Evolutionary conservation across 116 monocot genomes (phyloP).

Genomic region (Zostera marina): DNA sequence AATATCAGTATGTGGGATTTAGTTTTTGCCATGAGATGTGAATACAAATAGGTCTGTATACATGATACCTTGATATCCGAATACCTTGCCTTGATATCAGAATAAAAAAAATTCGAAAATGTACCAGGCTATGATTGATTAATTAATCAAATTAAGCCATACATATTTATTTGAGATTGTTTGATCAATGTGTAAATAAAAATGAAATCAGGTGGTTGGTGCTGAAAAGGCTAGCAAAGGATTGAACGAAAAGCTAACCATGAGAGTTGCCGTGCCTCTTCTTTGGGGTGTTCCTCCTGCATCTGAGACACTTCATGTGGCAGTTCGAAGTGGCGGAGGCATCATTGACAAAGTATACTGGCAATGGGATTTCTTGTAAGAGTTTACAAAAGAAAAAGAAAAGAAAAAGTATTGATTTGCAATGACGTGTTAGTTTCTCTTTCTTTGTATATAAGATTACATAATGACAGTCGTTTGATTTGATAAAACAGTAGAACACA

Average conservation of each 20-base stretch:
- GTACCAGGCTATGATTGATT: no score
- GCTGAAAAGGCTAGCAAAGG: conserved; percentile 85
- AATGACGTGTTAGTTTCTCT: neutral
- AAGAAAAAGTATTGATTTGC: neutral
- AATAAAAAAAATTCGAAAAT: no score
- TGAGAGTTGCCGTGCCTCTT: conserved; percentile 79
- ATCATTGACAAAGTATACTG: conserved; percentile 92
- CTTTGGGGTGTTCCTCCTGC: conserved; percentile 97
- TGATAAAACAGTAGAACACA: no score
- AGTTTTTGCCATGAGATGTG: neutral
- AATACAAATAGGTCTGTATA: no score
- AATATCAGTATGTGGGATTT: neutral
- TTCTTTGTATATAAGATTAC: no score
- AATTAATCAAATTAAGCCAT: no score
- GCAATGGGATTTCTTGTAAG: conserved; percentile 93
- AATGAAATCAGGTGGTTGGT: conserved; percentile 45
- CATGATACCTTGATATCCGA: no score
- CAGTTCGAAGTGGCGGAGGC: conserved; percentile 88
- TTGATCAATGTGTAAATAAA: neutral
- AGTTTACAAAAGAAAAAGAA: neutral
- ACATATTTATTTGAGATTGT: no score
- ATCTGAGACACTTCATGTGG: conserved; percentile 78
- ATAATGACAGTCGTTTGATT: no score
- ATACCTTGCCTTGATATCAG: no score
- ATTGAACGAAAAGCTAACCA: conserved; percentile 67